Percentiles rank a stretch among this genome's conserved stretches.
These are phyloP conservation scores for Prunus kanzakura DNA, from an alignment of 306 rosid genomes.

Conservation along the genomic window DNA sequence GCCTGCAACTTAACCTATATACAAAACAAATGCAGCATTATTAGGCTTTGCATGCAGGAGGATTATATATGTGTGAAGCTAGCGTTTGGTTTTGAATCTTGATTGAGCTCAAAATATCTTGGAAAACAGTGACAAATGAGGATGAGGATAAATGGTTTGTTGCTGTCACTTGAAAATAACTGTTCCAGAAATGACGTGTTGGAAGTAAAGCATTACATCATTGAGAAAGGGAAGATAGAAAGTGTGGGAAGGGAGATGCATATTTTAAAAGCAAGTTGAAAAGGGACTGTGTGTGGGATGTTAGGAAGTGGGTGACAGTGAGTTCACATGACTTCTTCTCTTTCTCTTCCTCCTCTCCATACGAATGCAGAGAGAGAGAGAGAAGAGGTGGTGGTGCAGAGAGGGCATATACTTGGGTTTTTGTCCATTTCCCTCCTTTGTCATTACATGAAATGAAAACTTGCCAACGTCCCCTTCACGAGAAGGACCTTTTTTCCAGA, in stretches of 20 bases:
- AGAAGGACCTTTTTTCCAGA: constrained; percentile 67
- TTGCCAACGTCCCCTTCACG: constrained; percentile 66
- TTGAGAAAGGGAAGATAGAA: constrained; percentile 16
- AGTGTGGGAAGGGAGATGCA: constrained; percentile 3
- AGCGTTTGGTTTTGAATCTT: neutral
- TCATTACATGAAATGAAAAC: constrained; percentile 33
- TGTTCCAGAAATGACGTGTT: neutral
- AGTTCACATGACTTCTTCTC: constrained; percentile 48
- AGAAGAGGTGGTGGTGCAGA: neutral
- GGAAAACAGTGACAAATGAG: neutral
- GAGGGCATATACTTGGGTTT: constrained; percentile 28
- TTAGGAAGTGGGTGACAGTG: constrained; percentile 52
- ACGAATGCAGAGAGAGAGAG: neutral
- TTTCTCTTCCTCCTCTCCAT: neutral
- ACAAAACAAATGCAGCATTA: too few relatives aligned
- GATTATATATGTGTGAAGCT: neutral
- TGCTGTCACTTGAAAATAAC: constrained; percentile 8
- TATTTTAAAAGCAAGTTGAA: constrained; percentile 20
- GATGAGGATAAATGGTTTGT: neutral
- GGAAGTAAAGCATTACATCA: constrained; percentile 8
- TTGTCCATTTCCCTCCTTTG: constrained; percentile 34
- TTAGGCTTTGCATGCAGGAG: neutral
- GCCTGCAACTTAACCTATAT: neutral
- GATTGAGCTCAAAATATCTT: neutral
- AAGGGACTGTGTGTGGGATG: constrained; percentile 10